These are phyloP conservation scores for Stachybotrys echinatus DNA, from an alignment of 2,329 filamentous ascomycete genomes.

Conservation along the genomic window DNA sequence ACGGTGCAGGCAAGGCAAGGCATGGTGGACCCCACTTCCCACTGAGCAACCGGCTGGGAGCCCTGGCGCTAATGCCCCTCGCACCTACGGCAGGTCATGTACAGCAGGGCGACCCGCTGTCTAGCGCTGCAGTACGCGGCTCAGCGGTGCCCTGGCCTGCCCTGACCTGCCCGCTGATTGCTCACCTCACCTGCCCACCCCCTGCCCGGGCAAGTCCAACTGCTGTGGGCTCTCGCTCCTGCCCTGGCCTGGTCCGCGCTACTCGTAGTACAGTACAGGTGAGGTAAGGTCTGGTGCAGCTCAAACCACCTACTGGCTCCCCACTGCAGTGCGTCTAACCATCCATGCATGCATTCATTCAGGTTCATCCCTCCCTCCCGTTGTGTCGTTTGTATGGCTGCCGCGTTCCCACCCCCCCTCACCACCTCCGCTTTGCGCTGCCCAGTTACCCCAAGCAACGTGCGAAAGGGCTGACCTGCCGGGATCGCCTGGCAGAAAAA, in stretches of 20 bases:
- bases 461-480: constrained; percentile 4
- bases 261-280: background rate
- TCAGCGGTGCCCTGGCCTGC: background rate
- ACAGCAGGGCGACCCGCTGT: background rate
- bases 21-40: constrained; percentile 1
- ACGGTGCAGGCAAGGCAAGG: background rate
- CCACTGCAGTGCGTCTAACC: background rate
- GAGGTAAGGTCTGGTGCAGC: too few relatives aligned
- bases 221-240: too few relatives aligned
- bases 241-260: background rate
- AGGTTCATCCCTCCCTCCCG: background rate
- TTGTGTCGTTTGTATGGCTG: background rate
- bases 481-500: constrained; percentile 20
- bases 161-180: background rate
- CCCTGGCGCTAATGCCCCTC: background rate
- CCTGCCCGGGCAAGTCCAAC: too few relatives aligned
- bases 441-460: constrained; percentile 28
- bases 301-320: background rate
- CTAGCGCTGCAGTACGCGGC: background rate
- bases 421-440: background rate
- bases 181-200: too few relatives aligned
- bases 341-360: background rate
- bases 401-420: background rate
- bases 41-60: constrained; percentile 3
- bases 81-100: too few relatives aligned